Evolutionary conservation across 2,329 filamentous ascomycete genomes (phyloP).

Genomic region (Decorospora gaudefroyi): DNA sequence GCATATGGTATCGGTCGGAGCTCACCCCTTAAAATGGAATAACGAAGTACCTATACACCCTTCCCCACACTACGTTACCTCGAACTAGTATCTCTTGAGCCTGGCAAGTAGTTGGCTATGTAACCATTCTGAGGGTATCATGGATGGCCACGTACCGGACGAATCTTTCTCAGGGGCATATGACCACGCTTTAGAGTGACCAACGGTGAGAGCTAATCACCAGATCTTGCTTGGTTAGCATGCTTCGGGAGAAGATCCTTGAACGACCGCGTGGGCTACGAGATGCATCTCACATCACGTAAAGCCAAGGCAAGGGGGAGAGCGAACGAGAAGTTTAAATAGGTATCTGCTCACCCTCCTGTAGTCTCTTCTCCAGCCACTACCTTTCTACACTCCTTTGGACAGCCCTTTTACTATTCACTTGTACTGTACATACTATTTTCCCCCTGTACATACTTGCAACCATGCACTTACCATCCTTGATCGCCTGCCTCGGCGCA

Average conservation of each 20-base stretch:
- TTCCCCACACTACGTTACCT: slow-evolving; percentile 14
- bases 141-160: slow-evolving; percentile 11
- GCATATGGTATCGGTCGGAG: slow-evolving; percentile 1
- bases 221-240: slow-evolving; percentile 12
- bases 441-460: slow-evolving; percentile 4
- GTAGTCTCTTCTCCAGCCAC: slow-evolving; percentile 6
- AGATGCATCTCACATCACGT: slow-evolving; percentile 10
- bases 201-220: slow-evolving; percentile 19
- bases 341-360: slow-evolving; percentile 8
- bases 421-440: slow-evolving; percentile 7
- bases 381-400: slow-evolving; percentile 13
- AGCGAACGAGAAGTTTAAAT: slow-evolving; percentile 14
- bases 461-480: slow-evolving; percentile 32
- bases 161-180: slow-evolving; percentile 19
- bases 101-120: slow-evolving; percentile 10
- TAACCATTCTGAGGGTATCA: slow-evolving; percentile 11
- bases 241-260: slow-evolving; percentile 8
- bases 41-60: slow-evolving; percentile 2
- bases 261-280: slow-evolving; percentile 14
- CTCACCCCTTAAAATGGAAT: background rate
- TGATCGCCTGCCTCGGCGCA: slow-evolving; percentile 40
- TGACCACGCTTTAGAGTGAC: slow-evolving; percentile 24
- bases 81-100: slow-evolving; percentile 6
- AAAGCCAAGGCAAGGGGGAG: slow-evolving; percentile 3
- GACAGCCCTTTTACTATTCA: slow-evolving; percentile 1